Evolutionary conservation across 805 yeast species (phyloP).

Genomic region (Tanozyma kutaoensis): DNA sequence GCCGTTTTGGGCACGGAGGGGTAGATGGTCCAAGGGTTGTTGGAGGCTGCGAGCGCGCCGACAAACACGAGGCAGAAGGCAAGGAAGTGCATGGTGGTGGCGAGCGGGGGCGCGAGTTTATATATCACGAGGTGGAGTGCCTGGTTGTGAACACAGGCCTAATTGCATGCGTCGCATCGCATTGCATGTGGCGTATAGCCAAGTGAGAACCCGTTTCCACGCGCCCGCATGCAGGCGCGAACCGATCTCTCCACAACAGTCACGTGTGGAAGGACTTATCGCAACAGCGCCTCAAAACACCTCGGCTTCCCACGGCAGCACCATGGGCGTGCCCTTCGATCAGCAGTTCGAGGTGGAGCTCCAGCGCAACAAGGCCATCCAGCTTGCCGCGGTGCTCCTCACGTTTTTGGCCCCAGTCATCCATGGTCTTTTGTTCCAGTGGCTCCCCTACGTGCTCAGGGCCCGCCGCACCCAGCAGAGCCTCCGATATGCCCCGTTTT

Average conservation of each 20-base stretch:
- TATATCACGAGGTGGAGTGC: background rate
- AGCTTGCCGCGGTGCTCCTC: constrained; percentile 20
- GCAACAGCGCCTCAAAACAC: background rate
- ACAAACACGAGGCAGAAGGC: constrained; percentile 2
- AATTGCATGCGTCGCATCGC: background rate
- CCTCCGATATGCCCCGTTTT: constrained; percentile 9
- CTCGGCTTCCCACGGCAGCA: background rate
- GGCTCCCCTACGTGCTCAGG: constrained; percentile 25
- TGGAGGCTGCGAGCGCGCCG: constrained; percentile 9
- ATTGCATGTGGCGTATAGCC: background rate
- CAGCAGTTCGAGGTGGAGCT: constrained; percentile 25
- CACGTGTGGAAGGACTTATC: too few species aligned
- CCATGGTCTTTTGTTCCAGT: constrained; percentile 29
- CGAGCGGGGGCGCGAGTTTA: constrained; percentile 2
- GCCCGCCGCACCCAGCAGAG: constrained; percentile 6
- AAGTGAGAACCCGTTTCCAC: background rate
- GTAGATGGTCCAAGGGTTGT: constrained; percentile 28
- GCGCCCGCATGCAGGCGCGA: background rate
- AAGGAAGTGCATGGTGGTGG: background rate
- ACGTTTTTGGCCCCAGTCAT: constrained; percentile 11
- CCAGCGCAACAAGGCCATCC: constrained; percentile 19
- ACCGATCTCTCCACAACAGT: background rate
- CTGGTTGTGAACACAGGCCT: background rate
- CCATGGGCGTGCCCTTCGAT: constrained; percentile 10
- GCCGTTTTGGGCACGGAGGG: constrained; percentile 35